A percentile compares a stretch with the other conserved stretches of the same genome.
These are phyloP conservation scores for Neobulgaria alba DNA, from an alignment of 2,329 filamentous ascomycete genomes.

Conservation along the genomic window DNA sequence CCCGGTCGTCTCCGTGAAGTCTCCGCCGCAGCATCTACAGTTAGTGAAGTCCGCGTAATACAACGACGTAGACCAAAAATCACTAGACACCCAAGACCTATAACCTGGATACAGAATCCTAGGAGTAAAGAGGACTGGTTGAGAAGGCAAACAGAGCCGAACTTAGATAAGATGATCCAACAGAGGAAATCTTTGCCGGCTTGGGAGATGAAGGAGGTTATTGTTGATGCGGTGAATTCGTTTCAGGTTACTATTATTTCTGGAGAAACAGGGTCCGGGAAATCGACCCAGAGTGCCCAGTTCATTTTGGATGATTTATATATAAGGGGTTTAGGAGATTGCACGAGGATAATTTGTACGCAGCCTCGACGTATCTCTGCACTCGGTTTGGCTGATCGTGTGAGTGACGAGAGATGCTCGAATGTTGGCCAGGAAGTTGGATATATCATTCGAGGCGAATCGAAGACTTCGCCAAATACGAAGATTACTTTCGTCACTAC, in stretches of 20 bases:
- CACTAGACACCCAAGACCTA: constrained; percentile 44
- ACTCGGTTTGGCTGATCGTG: constrained; percentile 84
- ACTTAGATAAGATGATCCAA: constrained; percentile 66
- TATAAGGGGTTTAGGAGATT: constrained; percentile 60
- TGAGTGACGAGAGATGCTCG: constrained; percentile 82
- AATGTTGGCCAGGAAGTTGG: constrained; percentile 80
- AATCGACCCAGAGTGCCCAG: constrained; percentile 94
- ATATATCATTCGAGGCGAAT: constrained; percentile 86
- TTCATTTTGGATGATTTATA: constrained; percentile 93
- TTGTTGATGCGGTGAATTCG: constrained; percentile 64
- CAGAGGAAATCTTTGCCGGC: constrained; percentile 72
- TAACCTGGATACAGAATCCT: constrained; percentile 54
- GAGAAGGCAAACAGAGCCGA: constrained; percentile 52
- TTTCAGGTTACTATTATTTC: constrained; percentile 94
- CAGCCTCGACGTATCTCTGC: constrained; percentile 93
- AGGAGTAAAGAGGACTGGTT: constrained; percentile 62
- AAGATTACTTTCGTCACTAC: constrained; percentile 95
- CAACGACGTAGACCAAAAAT: constrained; percentile 23
- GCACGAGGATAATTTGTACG: constrained; percentile 87
- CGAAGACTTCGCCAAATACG: constrained; percentile 62
- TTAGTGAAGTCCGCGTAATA: constrained; percentile 38
- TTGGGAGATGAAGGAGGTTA: constrained; percentile 71
- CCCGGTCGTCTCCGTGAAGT: constrained; percentile 81
- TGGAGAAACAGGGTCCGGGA: constrained; percentile 93
- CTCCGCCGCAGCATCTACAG: constrained; percentile 64